Percentiles rank a stretch among this genome's conserved stretches.
These are phyloP conservation scores for Calonectria henricotiae DNA, from an alignment of 2,329 filamentous ascomycete species.

Conservation along the genomic window DNA sequence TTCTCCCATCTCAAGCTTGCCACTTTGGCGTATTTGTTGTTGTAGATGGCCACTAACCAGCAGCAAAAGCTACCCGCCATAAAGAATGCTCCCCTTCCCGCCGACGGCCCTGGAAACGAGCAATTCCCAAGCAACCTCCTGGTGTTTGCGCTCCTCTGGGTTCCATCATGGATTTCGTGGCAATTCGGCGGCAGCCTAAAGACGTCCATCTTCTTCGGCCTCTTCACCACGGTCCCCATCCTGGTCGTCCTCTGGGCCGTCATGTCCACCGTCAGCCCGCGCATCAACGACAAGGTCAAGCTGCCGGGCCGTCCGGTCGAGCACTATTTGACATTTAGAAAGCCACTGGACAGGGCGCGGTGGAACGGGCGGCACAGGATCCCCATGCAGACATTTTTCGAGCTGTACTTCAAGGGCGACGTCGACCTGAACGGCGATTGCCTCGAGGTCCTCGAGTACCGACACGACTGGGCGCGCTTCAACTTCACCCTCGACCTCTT, in stretches of 20 bases:
- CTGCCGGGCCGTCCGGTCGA: slow-evolving; percentile 88
- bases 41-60: slow-evolving; percentile 18
- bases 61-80: slow-evolving; percentile 84
- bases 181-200: slow-evolving; percentile 89
- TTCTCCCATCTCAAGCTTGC: background rate
- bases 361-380: slow-evolving; percentile 85
- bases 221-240: slow-evolving; percentile 84
- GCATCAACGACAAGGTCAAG: slow-evolving; percentile 90
- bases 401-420: slow-evolving; percentile 93
- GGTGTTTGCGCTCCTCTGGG: slow-evolving; percentile 75
- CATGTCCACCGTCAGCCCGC: slow-evolving; percentile 83
- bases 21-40: no score
- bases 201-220: slow-evolving; percentile 84
- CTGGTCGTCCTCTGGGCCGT: slow-evolving; percentile 86
- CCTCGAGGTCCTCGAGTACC: slow-evolving; percentile 88
- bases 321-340: slow-evolving; percentile 87
- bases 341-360: slow-evolving; percentile 68
- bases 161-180: slow-evolving; percentile 85
- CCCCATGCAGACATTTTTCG: slow-evolving; percentile 90
- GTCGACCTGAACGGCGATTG: slow-evolving; percentile 94
- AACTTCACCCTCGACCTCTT: slow-evolving; percentile 87
- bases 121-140: slow-evolving; percentile 88
- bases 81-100: slow-evolving; percentile 91
- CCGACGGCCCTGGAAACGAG: slow-evolving; percentile 85
- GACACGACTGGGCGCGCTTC: slow-evolving; percentile 96